Percentiles rank a stretch among this genome's conserved stretches.
Conservation (phyloP, 495 filamentous ascomycete species). For the Neurospora tetrasperma region DNA sequence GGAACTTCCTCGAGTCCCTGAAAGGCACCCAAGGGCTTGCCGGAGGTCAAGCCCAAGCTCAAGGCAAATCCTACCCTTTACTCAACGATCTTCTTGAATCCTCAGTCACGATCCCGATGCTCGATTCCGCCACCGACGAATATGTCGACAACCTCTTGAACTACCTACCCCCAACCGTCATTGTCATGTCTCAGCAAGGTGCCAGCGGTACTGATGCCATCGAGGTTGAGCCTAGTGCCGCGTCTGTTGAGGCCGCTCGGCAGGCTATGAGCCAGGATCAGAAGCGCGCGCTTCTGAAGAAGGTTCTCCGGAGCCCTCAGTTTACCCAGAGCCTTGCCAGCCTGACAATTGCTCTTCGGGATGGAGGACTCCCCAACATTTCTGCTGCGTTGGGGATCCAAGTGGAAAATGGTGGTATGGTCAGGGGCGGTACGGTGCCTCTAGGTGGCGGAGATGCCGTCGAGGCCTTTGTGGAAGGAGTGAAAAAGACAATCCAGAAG, state of each 20-base stretch:
- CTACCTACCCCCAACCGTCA: conserved; percentile 57
- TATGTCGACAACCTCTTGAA: conserved; percentile 64
- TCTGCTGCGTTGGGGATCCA: conserved; percentile 73
- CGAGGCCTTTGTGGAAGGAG: conserved; percentile 79
- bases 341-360: conserved; percentile 75
- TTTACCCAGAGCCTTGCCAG: conserved; percentile 78
- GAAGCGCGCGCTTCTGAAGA: conserved; percentile 71
- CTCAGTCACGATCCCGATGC: conserved; percentile 61
- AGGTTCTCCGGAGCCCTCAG: conserved; percentile 82
- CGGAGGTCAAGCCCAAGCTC: conserved; percentile 21
- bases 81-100: conserved; percentile 78
- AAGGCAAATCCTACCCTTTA: conserved; percentile 62
- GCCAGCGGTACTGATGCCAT: conserved; percentile 29
- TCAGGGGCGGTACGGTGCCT: conserved; percentile 63
- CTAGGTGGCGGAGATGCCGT: conserved; percentile 84
- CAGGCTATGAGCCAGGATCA: conserved; percentile 63
- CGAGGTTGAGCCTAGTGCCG: conserved; percentile 49
- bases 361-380: conserved; percentile 86
- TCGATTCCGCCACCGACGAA: conserved; percentile 52
- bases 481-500: conserved; percentile 65
- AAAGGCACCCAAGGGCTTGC: conserved; percentile 42
- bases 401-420: conserved; percentile 71
- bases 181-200: conserved; percentile 64
- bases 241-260: conserved; percentile 56
- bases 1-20: conserved; percentile 81